Base-by-base conservation (phyloP, 2,329 filamentous ascomycete species). In the Phialemoniopsis sp. region DNA sequence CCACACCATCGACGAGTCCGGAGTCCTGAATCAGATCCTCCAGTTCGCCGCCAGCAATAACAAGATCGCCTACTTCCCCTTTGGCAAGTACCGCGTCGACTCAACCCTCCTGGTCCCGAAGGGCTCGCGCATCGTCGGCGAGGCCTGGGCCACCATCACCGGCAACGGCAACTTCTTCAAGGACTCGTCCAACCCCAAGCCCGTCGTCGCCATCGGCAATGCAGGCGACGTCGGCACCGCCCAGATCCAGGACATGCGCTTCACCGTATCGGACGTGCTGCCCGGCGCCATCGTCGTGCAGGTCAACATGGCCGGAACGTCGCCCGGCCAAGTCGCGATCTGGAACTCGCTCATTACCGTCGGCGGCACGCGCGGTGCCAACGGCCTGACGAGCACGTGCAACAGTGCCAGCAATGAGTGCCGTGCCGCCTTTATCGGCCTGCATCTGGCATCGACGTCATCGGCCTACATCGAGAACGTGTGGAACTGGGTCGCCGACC, bases 191-290 rank as follows among this genome's bases (percentile, higher is more conserved):
- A 68, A 67, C 34, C 80, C 81, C 0, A 59, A 71, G 29, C 70
- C 76, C 2, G 75, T 85, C 1, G 66, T 85, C 3, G 63, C 72
- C 37, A 69, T 85, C 13, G 82, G 80, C 21, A 66, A 66, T 13
- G 52, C 65, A 3, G 79, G 80, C 5, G 76, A 85, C 16, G 60
- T 64, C 8, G 83, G 83, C 12, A 62, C 56, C 2, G 69, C 84
- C 7, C 80, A 87, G 53, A 78, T 79, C 63, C 74, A 73, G 3
- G 82, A 87, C 48, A 75, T 83, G 60, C 71, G 85, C 31, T 69
- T 87, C 33, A 73, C 74, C 44, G 81, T 80, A 3, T 66, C 71
- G 43, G 80, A 81, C 6, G 69, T 76, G 8, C 68, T 78, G 8
- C 66, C 74, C 8, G 79, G 81, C 26, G 78, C 80, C 6, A 72